Base-by-base conservation (phyloP, 2,329 filamentous ascomycete genomes). In the Ampelomyces quisqualis region DNA sequence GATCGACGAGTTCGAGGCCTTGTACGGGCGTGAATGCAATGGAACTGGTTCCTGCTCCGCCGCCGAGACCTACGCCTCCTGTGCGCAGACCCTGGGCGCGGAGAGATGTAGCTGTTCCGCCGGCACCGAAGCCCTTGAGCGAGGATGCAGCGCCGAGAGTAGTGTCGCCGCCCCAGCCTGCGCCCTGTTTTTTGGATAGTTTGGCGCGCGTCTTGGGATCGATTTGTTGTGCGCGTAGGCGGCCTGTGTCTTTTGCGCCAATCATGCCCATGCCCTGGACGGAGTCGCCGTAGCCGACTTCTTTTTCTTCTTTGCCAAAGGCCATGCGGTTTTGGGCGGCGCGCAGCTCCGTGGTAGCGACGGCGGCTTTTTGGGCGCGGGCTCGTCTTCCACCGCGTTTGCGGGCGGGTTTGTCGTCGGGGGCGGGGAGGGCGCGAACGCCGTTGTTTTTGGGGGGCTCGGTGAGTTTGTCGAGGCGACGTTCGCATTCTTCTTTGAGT, bases 311-410 rank as follows among this genome's bases (percentile, higher is more conserved):
- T 66, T 95, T 93, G 43, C 90, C 90, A 62, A 98, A 98, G 0
- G 85, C 89, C 80, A 98, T 85, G 38, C 93, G 82, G 72, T 98
- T 98, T 70, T 97, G 93, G 4, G 90, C 90, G 69, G 97, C 96
- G 52, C 90, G 84, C 20, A 98, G 75, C 40, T 98, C 93, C 0
- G 93, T 98, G 89, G 96, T 95, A 45, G 93, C 91, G 5, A 88
- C 88, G 3, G 91, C 90, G 69, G 95, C 93, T 77, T 98, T 98
- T 45, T 91, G 91, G 69, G 95, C 95, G 42, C 93, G 78, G 9
- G 90, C 93, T 52, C 90, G 79, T 40, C 91, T 78, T 36, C 93
- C 93, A 68, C 93, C 93, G 51, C 93, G 86, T 69, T 98, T 98
- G 22, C 90, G 79, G 1, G 88, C 84, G 1, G 90, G 93, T 68